phyloP scores from a whole-genome alignment of 805 yeast genomes.

The Nakazawaea sp. region DNA sequence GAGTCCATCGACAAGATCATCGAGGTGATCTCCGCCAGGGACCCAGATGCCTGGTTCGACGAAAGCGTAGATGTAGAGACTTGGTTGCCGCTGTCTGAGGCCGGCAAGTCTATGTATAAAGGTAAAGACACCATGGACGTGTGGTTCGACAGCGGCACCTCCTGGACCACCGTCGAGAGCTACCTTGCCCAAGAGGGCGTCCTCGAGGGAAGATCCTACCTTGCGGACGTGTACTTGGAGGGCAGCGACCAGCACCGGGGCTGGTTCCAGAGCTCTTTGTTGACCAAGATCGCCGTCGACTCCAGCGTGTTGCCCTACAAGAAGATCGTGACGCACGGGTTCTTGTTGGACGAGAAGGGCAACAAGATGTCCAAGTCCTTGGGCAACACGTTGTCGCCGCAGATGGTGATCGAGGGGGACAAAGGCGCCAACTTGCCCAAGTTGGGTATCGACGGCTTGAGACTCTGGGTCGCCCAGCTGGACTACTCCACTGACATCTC shows the following conservation, averaged over 20 bases:
- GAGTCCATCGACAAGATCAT: constrained; percentile 55
- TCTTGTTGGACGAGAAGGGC: constrained; percentile 79
- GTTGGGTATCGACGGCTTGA: constrained; percentile 84
- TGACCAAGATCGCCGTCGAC: constrained; percentile 59
- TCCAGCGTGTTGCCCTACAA: constrained; percentile 49
- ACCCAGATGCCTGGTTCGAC: constrained; percentile 79
- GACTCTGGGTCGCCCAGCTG: constrained; percentile 86
- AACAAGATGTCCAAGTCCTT: constrained; percentile 90
- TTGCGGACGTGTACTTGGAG: constrained; percentile 84
- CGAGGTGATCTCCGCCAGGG: constrained; percentile 43
- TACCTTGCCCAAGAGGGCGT: constrained; percentile 29
- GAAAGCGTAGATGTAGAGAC: constrained; percentile 39
- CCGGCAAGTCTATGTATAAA: constrained; percentile 43
- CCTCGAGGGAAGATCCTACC: constrained; percentile 29
- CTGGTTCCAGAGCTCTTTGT: constrained; percentile 93
- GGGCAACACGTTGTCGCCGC: constrained; percentile 76
- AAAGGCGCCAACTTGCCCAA: constrained; percentile 43
- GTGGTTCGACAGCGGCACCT: constrained; percentile 97
- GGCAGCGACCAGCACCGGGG: constrained; percentile 99
- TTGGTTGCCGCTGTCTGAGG: constrained; percentile 66
- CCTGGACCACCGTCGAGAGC: constrained; percentile 63
- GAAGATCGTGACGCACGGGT: constrained; percentile 86
- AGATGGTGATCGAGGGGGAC: constrained; percentile 57
- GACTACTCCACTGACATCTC: constrained; percentile 79
- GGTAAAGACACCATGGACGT: constrained; percentile 96